Base-by-base conservation (phyloP, 2,329 filamentous ascomycete genomes). In the Juglanconis juglandina region DNA sequence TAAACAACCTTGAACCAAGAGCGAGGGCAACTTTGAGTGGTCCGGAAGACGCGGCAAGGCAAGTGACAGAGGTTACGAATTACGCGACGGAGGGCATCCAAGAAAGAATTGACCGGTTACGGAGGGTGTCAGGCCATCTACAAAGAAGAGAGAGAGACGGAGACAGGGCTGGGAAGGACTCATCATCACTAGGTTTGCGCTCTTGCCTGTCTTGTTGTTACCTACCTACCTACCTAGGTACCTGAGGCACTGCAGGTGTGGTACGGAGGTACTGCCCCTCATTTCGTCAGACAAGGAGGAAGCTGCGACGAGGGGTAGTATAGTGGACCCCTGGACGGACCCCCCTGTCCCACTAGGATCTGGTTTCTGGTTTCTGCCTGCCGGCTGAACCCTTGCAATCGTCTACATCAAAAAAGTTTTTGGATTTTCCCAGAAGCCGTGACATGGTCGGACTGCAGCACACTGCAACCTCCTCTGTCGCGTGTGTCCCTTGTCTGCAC, bases 361-460 rank as follows among this genome's bases (percentile, higher is more conserved):
- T 17, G 14, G 14, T 4, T 14, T n/a, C 8, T 48, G 46, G 17
- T 24, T 48, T 17, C 46, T 47, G 55, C 47, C 46, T 42, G 44
- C 44, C 53, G 44, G 30, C 17, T 14, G 5, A 42, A n/a, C 39
- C 39, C 17, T 14, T 51, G 35, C 47, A 51, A 41, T 30, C 7
- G 34, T 32, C 55, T 42, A 11, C 34, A 59, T 47, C 44, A 64
- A 64, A 64, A 64, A 64, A 63, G 61, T 64, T 64, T 63, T 63
- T 48, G 58, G 41, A 50, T 58, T 56, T 57, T 53, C n/a, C 33
- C 5, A 33, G 37, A 32, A 13, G 13, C 50, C 11, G 35, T 46
- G 35, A 52, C 50, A 47, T 47, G 17, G 35, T 17, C 14, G n/a
- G 14, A 46, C 37, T 33, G 47, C 47, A 51, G 34, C 46, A 51